Evolutionary conservation across 331 rosid species (phyloP).

Genomic region (Acacia concinna): DNA sequence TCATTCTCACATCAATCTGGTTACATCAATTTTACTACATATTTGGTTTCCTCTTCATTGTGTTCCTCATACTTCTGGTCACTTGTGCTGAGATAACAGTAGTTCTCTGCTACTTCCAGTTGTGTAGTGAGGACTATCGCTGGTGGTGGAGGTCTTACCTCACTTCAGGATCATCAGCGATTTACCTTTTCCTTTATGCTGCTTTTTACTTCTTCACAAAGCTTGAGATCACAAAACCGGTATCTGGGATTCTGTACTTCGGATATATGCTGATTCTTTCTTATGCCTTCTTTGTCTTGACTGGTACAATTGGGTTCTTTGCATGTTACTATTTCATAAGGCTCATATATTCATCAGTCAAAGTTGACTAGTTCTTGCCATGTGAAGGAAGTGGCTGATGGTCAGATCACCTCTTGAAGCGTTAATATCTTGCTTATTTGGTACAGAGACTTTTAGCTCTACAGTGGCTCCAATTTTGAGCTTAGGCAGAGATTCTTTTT

Average conservation of each 20-base stretch:
- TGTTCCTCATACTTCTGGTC: conserved; percentile 63
- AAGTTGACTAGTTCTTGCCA: conserved; percentile 54
- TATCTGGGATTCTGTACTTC: conserved; percentile 63
- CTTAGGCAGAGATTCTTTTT: conserved; percentile 39
- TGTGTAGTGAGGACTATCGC: conserved; percentile 66
- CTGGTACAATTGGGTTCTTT: conserved; percentile 79
- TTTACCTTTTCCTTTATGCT: conserved; percentile 73
- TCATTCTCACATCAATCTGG: conserved; percentile 82
- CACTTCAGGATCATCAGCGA: conserved; percentile 71
- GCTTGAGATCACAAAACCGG: conserved; percentile 69
- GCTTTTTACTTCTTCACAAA: conserved; percentile 77
- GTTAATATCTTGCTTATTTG: neutral
- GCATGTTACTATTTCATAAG: conserved; percentile 71
- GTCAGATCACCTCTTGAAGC: conserved; percentile 4
- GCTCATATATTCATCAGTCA: conserved; percentile 77
- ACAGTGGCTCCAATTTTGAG: neutral
- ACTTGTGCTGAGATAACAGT: conserved; percentile 76
- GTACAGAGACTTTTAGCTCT: neutral
- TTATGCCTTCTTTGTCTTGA: conserved; percentile 64
- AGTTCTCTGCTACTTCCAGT: conserved; percentile 78
- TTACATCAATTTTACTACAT: conserved; percentile 70
- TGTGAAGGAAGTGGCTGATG: conserved; percentile 15
- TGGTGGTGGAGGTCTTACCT: conserved; percentile 88
- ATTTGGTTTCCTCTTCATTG: conserved; percentile 70
- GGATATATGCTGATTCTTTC: conserved; percentile 76